Conservation (phyloP, 2,329 filamentous ascomycete species). For the Rhexocercosporidium sp. region DNA sequence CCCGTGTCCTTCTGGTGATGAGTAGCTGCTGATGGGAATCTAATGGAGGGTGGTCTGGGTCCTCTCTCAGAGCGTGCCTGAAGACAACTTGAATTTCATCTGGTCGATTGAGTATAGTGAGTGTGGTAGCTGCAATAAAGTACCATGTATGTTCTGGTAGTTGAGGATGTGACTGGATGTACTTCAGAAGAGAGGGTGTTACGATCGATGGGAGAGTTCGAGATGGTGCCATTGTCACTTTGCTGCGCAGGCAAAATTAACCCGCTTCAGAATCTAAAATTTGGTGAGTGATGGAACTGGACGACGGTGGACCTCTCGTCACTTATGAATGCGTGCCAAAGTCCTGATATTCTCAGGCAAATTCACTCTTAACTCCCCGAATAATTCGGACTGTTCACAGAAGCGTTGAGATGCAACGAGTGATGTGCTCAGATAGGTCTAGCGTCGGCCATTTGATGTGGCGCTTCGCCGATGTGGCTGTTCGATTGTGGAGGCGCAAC, state of each 20-base stretch:
- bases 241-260: no score
- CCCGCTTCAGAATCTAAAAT: no score
- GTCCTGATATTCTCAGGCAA: no score
- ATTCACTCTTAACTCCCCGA: background rate
- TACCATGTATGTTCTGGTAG: conserved; percentile 56
- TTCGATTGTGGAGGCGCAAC: background rate
- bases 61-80: conserved; percentile 46
- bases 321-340: no score
- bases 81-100: conserved; percentile 54
- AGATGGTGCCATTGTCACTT: background rate
- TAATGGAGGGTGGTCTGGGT: background rate
- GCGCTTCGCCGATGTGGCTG: conserved; percentile 10
- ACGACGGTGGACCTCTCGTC: no score
- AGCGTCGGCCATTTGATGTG: background rate
- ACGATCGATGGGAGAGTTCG: conserved; percentile 38
- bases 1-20: conserved; percentile 53
- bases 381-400: background rate
- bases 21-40: conserved; percentile 40
- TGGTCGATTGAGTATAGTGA: conserved; percentile 54
- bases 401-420: background rate
- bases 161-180: conserved; percentile 47
- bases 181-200: conserved; percentile 49
- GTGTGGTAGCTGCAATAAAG: conserved; percentile 51
- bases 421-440: background rate
- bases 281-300: no score